These are phyloP conservation scores for Histomonas meleagridis DNA, from an alignment of 208 protist species.

Conservation along the genomic window DNA sequence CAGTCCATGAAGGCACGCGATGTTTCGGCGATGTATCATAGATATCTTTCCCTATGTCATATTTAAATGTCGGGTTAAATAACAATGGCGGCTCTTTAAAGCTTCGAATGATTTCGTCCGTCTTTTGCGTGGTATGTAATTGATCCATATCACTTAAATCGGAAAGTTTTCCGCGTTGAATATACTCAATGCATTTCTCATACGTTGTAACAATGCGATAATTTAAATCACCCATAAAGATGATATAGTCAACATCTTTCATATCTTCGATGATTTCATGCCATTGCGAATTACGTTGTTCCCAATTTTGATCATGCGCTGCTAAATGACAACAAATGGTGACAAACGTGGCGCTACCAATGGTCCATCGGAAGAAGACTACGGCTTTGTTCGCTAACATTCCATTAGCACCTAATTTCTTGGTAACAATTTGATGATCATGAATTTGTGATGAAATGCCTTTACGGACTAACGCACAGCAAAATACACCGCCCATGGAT, in stretches of 20 bases:
- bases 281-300: conserved; percentile 46
- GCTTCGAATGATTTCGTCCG: not conserved
- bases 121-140: not conserved
- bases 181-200: not conserved
- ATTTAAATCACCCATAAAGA: conserved; percentile 53
- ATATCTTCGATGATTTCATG: conserved; percentile 40
- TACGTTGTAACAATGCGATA: conserved; percentile 41
- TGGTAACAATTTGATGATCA: not conserved
- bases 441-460: too few species aligned
- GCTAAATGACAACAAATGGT: conserved; percentile 46
- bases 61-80: conserved; percentile 53
- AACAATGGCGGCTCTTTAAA: conserved; percentile 42
- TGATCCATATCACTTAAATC: not conserved
- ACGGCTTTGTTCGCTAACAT: not conserved
- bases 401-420: not conserved
- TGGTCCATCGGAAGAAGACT: not conserved
- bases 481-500: not conserved
- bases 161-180: not conserved
- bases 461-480: not conserved
- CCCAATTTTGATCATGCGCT: conserved; percentile 43
- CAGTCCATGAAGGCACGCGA: conserved; percentile 45
- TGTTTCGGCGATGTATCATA: conserved; percentile 45
- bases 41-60: conserved; percentile 37
- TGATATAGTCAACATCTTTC: conserved; percentile 39
- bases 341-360: not conserved